These are phyloP conservation scores for Chlamydomonas schloesseri DNA, from an alignment of 139 green algal genomes.

Conservation along the genomic window DNA sequence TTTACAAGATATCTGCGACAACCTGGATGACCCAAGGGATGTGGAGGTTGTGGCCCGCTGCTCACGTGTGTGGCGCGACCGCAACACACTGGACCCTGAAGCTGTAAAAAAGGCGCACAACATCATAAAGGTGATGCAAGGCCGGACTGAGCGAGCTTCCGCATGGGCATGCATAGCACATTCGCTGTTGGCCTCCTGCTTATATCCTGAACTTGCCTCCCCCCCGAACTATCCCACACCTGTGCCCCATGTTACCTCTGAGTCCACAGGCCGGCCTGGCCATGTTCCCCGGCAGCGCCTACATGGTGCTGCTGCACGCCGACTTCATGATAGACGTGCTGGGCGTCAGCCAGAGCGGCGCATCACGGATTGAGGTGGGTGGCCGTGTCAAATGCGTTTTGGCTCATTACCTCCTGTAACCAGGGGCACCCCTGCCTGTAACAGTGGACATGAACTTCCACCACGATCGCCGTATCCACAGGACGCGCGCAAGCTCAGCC, in stretches of 20 bases:
- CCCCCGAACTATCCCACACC: too few species aligned
- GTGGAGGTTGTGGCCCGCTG: slow-evolving; percentile 15
- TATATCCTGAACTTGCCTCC: too few species aligned
- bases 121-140: background rate
- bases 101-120: background rate
- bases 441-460: too few species aligned
- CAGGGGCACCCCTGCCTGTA: too few species aligned
- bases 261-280: slow-evolving; percentile 34
- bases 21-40: background rate
- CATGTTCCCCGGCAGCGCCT: slow-evolving; percentile 36
- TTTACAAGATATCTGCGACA: background rate
- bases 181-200: too few species aligned
- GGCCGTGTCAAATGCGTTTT: too few species aligned
- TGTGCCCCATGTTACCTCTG: background rate
- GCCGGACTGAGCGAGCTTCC: too few species aligned
- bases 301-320: slow-evolving; percentile 43
- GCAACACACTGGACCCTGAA: background rate
- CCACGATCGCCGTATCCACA: background rate
- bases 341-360: background rate
- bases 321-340: slow-evolving; percentile 1
- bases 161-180: too few species aligned
- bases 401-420: too few species aligned
- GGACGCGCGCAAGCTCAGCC: slow-evolving; percentile 25
- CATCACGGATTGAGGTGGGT: background rate
- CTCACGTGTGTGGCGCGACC: slow-evolving; percentile 7